Evolutionary conservation across 2,329 filamentous ascomycete species (phyloP), one percentile per base, ranked within the genome.

Genomic region (Aspergillus glaucus): DNA sequence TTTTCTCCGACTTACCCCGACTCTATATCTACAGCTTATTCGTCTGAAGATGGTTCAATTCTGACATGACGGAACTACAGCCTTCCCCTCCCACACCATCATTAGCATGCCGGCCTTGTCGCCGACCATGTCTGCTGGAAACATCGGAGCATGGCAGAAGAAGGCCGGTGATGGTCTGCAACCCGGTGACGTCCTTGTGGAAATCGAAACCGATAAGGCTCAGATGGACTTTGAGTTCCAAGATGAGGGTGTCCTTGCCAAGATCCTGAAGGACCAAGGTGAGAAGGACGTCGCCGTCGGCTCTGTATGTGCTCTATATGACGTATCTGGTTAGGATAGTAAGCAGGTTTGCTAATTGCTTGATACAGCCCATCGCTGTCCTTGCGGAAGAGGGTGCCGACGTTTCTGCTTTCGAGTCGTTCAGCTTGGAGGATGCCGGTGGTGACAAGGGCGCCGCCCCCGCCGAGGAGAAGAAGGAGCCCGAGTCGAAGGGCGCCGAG

Each of bases 191-290:
- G 93, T 98, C 43, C 77, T 98, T 61, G 91, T 95, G 60, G 91
- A 95, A 79, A 95, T 97, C 65, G 93, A 98, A 81, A 98, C 93
- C 63, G 93, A 98, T 76, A 98, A 98, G 81, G 93, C 93, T 57
- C 93, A 97, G 78, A 98, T 98, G 93, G 93, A 98, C 78, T 97
- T 98, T 71, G 93, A 98, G 75, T 97, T 95, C 75, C 93, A 98
- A 75, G 93, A 98, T 66, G 93, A 97, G 70, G 93, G 92, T 78
- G 81, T 95, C 52, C 80, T 98, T 60, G 92, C 93, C 64, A 95
- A 95, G 81, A 81, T 97, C 56, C 78, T 98, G 66, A 93, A 90
- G 77, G 87, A 95, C 42, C 85, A 86, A 52, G 94, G 94, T 58
- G 86, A 86, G 73, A 98, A 97, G 79, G 93, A 98, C 70, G 78